Conservation (phyloP, 108 stramenopile genomes). For the Nitzschia sp. region DNA sequence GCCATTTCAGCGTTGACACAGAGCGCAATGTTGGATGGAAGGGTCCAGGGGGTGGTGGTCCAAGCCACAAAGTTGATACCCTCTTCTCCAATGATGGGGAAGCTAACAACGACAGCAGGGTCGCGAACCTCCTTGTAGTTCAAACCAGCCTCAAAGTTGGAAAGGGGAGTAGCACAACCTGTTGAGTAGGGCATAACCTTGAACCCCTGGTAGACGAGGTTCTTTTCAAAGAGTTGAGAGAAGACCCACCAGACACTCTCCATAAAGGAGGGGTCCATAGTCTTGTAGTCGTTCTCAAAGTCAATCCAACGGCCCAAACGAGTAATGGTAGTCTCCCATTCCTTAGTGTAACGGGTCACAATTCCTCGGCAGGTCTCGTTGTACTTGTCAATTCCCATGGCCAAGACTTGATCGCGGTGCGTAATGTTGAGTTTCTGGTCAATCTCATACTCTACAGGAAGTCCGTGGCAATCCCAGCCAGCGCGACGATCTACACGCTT, state of each 20-base stretch:
- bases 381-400: constrained; percentile 98
- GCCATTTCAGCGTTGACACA: constrained; percentile 93
- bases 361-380: constrained; percentile 95
- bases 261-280: constrained; percentile 98
- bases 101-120: constrained; percentile 97
- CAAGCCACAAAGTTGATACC: constrained; percentile 84
- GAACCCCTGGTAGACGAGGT: constrained; percentile 97
- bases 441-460: constrained; percentile 99
- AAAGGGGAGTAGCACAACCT: constrained; percentile 93
- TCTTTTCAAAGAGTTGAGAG: constrained; percentile 90
- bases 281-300: constrained; percentile 99
- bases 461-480: constrained; percentile 99
- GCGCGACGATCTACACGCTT: constrained; percentile 92
- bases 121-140: constrained; percentile 99
- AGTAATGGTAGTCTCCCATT: constrained; percentile 96
- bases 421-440: constrained; percentile 95
- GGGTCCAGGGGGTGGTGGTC: constrained; percentile 99
- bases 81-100: constrained; percentile 83
- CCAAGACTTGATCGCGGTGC: constrained; percentile 91
- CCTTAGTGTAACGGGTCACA: constrained; percentile 93
- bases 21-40: constrained; percentile 93
- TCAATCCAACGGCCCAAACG: constrained; percentile 99
- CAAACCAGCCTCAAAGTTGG: constrained; percentile 98
- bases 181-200: constrained; percentile 99
- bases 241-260: constrained; percentile 99